Evolutionary conservation across 2,329 filamentous ascomycete genomes (phyloP), one percentile per base, ranked within the genome.

Genomic region (Cadophora sp.): DNA sequence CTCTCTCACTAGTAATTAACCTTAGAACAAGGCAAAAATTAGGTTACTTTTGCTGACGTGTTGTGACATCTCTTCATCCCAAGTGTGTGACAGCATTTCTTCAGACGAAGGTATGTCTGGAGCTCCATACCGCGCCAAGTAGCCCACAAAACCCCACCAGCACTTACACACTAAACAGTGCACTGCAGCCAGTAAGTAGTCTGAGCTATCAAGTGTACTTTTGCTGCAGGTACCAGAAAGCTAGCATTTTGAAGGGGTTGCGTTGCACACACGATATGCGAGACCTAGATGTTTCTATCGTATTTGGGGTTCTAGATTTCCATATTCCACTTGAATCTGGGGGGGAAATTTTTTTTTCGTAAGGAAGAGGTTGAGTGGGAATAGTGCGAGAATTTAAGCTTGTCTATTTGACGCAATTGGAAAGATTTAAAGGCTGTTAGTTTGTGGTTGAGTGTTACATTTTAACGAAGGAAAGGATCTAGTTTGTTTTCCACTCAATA

Each of bases 191-290:
- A 41, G 55, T 58, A 58, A 41, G 55, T 58, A 58, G 55, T 43
- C 13, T 43, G 13, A 55, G 50, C 50, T 41, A 33, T 58, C 18
- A 27, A 24, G 13, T 30, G 48, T 51, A 14, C 48, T 7, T 22
- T 8, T 24, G 33, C 55, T 58, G 55, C 55, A 58, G 55, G 55
- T 58, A 58, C 55, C 55, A 58, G n/a, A 58, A 39, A 13, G 55
- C 36, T 39, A 39, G n/a, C 18, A 55, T 43, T 18, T 18, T 27
- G 13, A 16, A 24, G 36, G n/a, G 36, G 13, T 24, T 58, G 33
- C 55, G n/a, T n/a, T n/a, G n/a, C n/a, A n/a, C n/a, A 27, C 36
- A 27, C n/a, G 36, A 43, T 36, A 58, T 43, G n/a, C 22, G 45
- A 48, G 33, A 43, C 24, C 55, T 41, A 58, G 55, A 24, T 39